phyloP scores from a whole-genome alignment of 179 eudicot genomes.

The Patellifolia procumbens region DNA sequence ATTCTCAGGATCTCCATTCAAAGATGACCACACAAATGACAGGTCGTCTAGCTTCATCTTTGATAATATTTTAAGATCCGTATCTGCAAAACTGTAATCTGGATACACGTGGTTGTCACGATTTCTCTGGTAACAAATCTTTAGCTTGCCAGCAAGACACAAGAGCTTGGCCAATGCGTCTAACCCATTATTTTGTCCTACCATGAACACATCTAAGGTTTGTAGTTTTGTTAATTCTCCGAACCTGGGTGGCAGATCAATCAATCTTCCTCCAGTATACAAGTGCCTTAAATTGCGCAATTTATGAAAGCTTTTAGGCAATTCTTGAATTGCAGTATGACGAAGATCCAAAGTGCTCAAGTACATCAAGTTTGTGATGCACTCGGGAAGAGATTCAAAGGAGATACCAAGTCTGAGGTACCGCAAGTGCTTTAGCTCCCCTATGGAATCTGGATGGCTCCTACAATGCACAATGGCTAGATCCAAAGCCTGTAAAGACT shows the following conservation, averaged over 20 bases:
- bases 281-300: background rate
- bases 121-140: too few species aligned
- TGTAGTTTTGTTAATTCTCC: slow-evolving; percentile 11
- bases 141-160: too few species aligned
- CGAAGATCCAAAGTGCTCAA: background rate
- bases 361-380: background rate
- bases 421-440: slow-evolving; percentile 15
- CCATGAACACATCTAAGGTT: slow-evolving; percentile 14
- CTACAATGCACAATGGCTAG: background rate
- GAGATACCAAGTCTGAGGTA: slow-evolving; percentile 15
- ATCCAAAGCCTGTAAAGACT: background rate
- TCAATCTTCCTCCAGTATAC: background rate
- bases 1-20: too few species aligned
- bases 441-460: slow-evolving; percentile 16
- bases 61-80: too few species aligned
- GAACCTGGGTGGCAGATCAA: slow-evolving; percentile 16
- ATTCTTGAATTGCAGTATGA: background rate
- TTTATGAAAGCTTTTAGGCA: slow-evolving; percentile 11
- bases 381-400: background rate
- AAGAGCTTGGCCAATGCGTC: too few species aligned
- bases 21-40: too few species aligned
- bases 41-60: too few species aligned
- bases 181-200: slow-evolving; percentile 14
- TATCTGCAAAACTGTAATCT: too few species aligned
- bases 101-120: too few species aligned